Evolutionary conservation across 2,329 filamentous ascomycete genomes (phyloP), one percentile per base, ranked within the genome.

Genomic region (Fusarium pininemorale): DNA sequence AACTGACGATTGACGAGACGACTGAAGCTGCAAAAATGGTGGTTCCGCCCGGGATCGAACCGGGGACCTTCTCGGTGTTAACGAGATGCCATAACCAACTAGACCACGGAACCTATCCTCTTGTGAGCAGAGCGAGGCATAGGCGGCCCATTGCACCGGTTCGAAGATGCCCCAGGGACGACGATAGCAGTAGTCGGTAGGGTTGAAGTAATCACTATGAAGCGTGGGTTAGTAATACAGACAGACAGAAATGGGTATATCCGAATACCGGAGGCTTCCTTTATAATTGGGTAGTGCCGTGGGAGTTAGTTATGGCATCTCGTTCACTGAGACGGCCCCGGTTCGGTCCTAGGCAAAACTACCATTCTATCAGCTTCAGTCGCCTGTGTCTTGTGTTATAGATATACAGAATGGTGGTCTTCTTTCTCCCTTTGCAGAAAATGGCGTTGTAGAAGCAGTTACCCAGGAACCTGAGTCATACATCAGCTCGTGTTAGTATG

Each of bases 41-140:
- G 71, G 56, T 76, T 77, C 74, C 74, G 75, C 76, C 74, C 76
- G 75, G 76, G 75, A 73, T 78, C 41, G 72, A 78, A 77, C 76
- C 76, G 75, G 76, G 74, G 76, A 77, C 75, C 76, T 77, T 77
- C 75, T 77, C 73, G 73, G 75, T 77, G 75, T 76, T 71, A 75
- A 65, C 73, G 73, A 77, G 75, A 75, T 76, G 74, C 74, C 75
- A 55, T 55, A n/a, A 55, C 51, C 75, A 77, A 66, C 75, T 77
- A 77, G 75, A 77, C 75, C 75, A 77, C 75, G 72, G 44, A 77
- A 77, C 72, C 72, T 13, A 55, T 57, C 12, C 47, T 8, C 11
- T 41, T 67, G 35, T n/a, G 24, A 4, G 6, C 3, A 16, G 28
- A 9, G 13, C 1, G 22, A 26, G 22, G 28, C 41, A 24, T 51